Percentiles rank a stretch among this genome's conserved stretches.
These are phyloP conservation scores for Teratosphaeriaceae sp. DNA, from an alignment of 2,329 filamentous ascomycete species.

Conservation along the genomic window DNA sequence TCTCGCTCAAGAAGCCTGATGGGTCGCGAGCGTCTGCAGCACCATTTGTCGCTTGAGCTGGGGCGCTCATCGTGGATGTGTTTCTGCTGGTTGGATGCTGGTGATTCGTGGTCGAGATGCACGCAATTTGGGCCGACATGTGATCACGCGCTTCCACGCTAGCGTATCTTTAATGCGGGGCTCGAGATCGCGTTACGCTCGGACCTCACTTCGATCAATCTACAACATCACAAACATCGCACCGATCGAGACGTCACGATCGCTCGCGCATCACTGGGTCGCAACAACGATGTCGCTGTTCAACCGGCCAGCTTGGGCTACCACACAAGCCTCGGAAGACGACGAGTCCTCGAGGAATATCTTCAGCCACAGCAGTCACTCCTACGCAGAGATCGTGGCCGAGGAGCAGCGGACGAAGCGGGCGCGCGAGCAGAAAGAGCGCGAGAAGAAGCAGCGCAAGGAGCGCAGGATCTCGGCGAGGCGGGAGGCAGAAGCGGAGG, in stretches of 20 bases:
- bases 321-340: conserved; percentile 10
- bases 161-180: no score
- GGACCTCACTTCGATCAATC: background rate
- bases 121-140: background rate
- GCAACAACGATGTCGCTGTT: conserved; percentile 28
- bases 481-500: conserved; percentile 20
- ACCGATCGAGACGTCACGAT: no score
- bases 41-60: conserved; percentile 46
- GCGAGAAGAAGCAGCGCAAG: conserved; percentile 28
- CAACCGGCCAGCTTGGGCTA: conserved; percentile 24
- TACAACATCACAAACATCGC: background rate
- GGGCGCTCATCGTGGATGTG: conserved; percentile 51
- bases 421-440: conserved; percentile 18
- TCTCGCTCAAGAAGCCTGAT: conserved; percentile 85
- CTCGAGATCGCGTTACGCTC: background rate
- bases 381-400: conserved; percentile 33
- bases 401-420: conserved; percentile 29
- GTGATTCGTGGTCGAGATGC: background rate
- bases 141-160: no score
- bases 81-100: no score
- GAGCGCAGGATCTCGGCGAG: conserved; percentile 19
- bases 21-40: conserved; percentile 77
- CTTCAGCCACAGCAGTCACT: conserved; percentile 37
- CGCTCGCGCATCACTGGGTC: background rate
- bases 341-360: conserved; percentile 27